phyloP scores from a whole-genome alignment of 2,329 filamentous ascomycete genomes.

The Fusarium domesticum region DNA sequence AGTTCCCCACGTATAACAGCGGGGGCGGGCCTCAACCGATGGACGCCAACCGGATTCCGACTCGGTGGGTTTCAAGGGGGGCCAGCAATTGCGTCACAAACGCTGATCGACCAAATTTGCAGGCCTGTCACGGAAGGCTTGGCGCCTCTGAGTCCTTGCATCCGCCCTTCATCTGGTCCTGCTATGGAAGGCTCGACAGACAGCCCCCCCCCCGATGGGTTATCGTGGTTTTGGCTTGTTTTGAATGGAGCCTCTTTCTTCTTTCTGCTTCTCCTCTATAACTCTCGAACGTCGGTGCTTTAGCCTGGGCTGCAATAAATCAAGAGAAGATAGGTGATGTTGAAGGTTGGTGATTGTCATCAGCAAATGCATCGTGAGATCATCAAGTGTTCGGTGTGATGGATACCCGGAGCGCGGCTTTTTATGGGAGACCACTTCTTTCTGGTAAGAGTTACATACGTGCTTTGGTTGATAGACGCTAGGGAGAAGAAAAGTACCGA shows the following conservation, averaged over 20 bases:
- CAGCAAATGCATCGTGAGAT: slow-evolving; percentile 19
- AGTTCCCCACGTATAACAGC: no score
- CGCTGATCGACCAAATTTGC: neutral
- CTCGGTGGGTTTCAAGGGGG: neutral
- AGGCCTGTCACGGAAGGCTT: neutral
- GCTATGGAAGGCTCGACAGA: neutral
- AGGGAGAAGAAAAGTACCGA: slow-evolving; percentile 12
- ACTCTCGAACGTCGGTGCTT: no score
- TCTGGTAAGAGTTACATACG: neutral
- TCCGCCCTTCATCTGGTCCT: neutral
- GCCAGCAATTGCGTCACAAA: neutral
- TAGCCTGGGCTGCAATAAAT: no score
- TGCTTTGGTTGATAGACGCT: slow-evolving; percentile 4
- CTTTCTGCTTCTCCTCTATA: no score
- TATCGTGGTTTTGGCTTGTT: neutral
- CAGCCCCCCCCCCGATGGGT: neutral
- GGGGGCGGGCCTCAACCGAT: neutral
- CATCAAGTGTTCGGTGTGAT: slow-evolving; percentile 1
- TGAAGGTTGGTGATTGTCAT: no score
- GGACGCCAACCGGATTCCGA: neutral
- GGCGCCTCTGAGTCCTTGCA: neutral
- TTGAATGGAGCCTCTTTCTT: no score
- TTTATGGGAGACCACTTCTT: no score
- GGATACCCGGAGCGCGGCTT: slow-evolving; percentile 4
- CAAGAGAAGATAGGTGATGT: no score